These are phyloP conservation scores for Aspergillus pseudotamarii DNA, from an alignment of 2,329 filamentous ascomycete species.

Conservation along the genomic window DNA sequence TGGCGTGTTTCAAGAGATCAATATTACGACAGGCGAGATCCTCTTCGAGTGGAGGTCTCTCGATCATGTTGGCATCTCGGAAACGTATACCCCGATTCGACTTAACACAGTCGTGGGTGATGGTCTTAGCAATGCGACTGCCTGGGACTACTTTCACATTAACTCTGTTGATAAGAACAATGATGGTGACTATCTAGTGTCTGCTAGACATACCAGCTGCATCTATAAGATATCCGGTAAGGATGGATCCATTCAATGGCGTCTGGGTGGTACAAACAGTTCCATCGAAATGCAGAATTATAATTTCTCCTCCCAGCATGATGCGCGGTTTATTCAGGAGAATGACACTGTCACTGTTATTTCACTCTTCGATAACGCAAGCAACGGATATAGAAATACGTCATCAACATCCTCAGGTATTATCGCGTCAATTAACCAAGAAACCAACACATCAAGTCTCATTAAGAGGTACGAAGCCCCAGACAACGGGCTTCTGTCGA, in stretches of 20 bases:
- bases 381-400: conserved; percentile 43
- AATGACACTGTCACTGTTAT: conserved; percentile 42
- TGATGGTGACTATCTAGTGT: conserved; percentile 46
- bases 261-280: conserved; percentile 40
- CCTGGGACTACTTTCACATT: conserved; percentile 50
- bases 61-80: conserved; percentile 52
- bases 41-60: conserved; percentile 55
- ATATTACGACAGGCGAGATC: conserved; percentile 51
- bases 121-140: conserved; percentile 48
- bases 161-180: conserved; percentile 47
- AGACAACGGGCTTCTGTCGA: conserved; percentile 30
- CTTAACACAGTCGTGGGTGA: conserved; percentile 50
- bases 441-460: conserved; percentile 37
- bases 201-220: conserved; percentile 43
- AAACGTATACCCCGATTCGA: conserved; percentile 50
- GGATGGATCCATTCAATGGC: conserved; percentile 44
- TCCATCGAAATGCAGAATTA: conserved; percentile 42
- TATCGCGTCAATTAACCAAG: conserved; percentile 42
- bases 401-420: conserved; percentile 42
- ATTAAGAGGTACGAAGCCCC: conserved; percentile 35
- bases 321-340: conserved; percentile 43
- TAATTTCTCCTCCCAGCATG: conserved; percentile 47
- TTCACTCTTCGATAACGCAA: conserved; percentile 47
- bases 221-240: conserved; percentile 46
- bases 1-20: conserved; percentile 56